Evolutionary conservation across 257 asterid species (phyloP).

Genomic region (Primulina tabacum): DNA sequence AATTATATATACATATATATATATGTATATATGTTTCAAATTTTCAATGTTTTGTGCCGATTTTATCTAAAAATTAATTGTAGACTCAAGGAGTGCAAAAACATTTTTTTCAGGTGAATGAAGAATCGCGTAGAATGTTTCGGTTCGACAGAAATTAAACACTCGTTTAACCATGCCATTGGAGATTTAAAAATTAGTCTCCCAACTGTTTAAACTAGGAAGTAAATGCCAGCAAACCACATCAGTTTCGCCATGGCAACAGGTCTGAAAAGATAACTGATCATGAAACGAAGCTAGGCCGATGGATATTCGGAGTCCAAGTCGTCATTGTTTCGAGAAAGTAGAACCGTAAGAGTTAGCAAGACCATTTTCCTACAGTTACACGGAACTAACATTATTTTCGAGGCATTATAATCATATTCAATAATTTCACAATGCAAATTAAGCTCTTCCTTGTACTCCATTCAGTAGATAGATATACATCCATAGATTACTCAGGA

Average conservation of each 20-base stretch:
- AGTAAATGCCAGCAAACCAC: slow-evolving; percentile 56
- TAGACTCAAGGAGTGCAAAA: no score
- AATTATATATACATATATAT: no score
- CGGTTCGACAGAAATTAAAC: no score
- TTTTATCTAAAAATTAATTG: no score
- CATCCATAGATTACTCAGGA: no score
- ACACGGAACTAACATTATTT: neutral
- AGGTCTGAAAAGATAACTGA: slow-evolving; percentile 35
- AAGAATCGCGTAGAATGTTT: no score
- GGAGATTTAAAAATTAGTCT: no score
- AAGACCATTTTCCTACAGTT: neutral
- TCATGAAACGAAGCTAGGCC: slow-evolving; percentile 89
- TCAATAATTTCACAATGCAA: neutral
- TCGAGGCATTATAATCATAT: neutral
- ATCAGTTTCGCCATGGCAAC: neutral
- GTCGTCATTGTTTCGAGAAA: slow-evolving; percentile 65
- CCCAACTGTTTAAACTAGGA: slow-evolving; percentile 26
- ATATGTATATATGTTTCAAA: no score
- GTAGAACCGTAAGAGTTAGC: neutral
- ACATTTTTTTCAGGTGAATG: no score
- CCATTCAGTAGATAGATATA: no score
- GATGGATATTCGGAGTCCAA: slow-evolving; percentile 85
- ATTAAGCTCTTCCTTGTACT: neutral
- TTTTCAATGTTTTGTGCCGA: no score
- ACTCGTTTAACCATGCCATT: no score